A percentile compares a stretch with the other conserved stretches of the same genome.
Conservation (phyloP, 2,329 filamentous ascomycete genomes). For the Dothideomycetes sp. region DNA sequence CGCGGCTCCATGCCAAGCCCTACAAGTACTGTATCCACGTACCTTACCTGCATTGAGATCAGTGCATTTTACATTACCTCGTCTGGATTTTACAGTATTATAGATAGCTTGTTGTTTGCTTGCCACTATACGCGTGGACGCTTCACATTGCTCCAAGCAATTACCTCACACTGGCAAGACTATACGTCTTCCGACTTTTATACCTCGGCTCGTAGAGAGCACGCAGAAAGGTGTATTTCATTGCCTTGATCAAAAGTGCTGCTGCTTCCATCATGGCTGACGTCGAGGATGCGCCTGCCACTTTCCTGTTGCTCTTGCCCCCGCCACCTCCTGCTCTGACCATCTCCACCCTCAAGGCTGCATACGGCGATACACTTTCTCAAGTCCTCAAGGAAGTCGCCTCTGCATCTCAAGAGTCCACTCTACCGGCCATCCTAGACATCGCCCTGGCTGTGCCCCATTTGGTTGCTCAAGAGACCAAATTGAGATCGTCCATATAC, state of each 20-base stretch:
- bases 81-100: too few relatives aligned
- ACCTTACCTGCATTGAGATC: too few relatives aligned
- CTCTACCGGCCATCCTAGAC: constrained; percentile 36
- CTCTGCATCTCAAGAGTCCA: constrained; percentile 18
- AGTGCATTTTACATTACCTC: too few relatives aligned
- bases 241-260: background rate
- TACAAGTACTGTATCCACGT: too few relatives aligned
- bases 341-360: constrained; percentile 29
- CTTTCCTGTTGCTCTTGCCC: constrained; percentile 33
- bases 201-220: too few relatives aligned
- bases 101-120: too few relatives aligned
- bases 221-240: too few relatives aligned
- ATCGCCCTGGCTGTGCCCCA: constrained; percentile 54
- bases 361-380: constrained; percentile 30
- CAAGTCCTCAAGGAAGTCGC: constrained; percentile 31
- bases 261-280: background rate
- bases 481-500: constrained; percentile 51
- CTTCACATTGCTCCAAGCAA: too few relatives aligned
- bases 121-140: too few relatives aligned
- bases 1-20: too few relatives aligned
- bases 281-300: constrained; percentile 13
- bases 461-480: constrained; percentile 40
- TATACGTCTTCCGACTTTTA: too few relatives aligned
- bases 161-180: too few relatives aligned
- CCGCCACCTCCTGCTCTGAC: constrained; percentile 29